These are phyloP conservation scores for Alnus rubra DNA, from an alignment of 306 rosid species.

Conservation along the genomic window DNA sequence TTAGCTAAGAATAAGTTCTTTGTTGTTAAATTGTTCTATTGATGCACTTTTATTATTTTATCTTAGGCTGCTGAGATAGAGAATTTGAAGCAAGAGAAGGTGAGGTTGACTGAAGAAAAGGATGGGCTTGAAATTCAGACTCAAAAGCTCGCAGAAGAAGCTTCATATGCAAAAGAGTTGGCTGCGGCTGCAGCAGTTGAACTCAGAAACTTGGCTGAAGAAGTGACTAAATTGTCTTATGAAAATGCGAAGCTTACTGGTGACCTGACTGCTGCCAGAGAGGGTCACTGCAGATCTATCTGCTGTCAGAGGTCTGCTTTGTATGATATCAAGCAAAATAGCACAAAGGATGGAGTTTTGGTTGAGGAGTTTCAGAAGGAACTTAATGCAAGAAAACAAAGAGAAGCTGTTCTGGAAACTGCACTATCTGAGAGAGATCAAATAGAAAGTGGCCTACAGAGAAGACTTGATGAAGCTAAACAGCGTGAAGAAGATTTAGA, in stretches of 20 bases:
- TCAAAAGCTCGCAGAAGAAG: conserved; percentile 74
- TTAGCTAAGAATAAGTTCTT: not conserved
- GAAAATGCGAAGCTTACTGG: conserved; percentile 69
- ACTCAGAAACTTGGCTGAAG: conserved; percentile 81
- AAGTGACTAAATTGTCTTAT: conserved; percentile 77
- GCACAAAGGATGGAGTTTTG: conserved; percentile 38
- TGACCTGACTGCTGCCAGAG: conserved; percentile 58
- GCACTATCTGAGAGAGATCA: conserved; percentile 55
- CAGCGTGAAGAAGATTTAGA: conserved; percentile 59
- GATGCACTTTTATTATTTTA: conserved; percentile 21
- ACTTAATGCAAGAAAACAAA: conserved; percentile 59
- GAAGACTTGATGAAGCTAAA: conserved; percentile 65
- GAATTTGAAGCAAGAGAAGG: conserved; percentile 73
- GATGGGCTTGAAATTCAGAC: conserved; percentile 77
- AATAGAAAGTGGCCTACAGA: conserved; percentile 54
- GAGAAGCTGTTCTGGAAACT: conserved; percentile 65
- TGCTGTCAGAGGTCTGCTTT: conserved; percentile 44
- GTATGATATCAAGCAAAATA: conserved; percentile 45
- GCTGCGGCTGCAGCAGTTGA: conserved; percentile 88
- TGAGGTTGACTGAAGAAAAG: conserved; percentile 65
- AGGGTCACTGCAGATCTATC: conserved; percentile 42
- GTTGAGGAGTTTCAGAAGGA: conserved; percentile 63
- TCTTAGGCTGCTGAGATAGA: conserved; percentile 73
- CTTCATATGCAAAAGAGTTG: conserved; percentile 87
- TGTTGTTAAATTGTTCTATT: not conserved